Percentiles rank a stretch among this genome's conserved stretches.
Evolutionary conservation across 345 rosid genomes (phyloP).

Genomic region (Gynandropsis gynandra): DNA sequence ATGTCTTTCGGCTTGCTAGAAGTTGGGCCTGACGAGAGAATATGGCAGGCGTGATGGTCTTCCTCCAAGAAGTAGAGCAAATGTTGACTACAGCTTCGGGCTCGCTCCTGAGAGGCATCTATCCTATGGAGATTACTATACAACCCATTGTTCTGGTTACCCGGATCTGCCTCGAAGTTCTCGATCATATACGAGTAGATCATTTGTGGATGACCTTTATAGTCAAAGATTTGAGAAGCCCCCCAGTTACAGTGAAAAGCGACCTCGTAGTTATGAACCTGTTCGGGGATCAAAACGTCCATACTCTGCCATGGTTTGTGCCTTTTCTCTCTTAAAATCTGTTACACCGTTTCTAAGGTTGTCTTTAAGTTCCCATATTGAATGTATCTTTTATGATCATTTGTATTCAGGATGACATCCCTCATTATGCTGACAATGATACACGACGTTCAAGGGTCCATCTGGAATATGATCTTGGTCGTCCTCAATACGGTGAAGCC

Average conservation of each 20-base stretch:
- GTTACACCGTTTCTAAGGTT: not conserved
- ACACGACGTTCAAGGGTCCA: conserved; percentile 83
- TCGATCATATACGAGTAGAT: conserved; percentile 66
- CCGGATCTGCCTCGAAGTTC: conserved; percentile 61
- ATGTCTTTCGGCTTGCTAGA: conserved; percentile 19
- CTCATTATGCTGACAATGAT: conserved; percentile 66
- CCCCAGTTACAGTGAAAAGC: conserved; percentile 63
- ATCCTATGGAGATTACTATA: conserved; percentile 73
- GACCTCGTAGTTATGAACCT: conserved; percentile 76
- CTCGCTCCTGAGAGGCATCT: conserved; percentile 62
- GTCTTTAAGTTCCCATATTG: not conserved
- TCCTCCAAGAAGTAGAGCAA: conserved; percentile 73
- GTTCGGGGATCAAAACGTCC: conserved; percentile 87
- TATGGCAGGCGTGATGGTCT: conserved; percentile 66
- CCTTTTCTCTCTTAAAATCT: not conserved
- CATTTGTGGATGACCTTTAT: conserved; percentile 71
- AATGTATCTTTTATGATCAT: not conserved
- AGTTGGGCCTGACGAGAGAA: conserved; percentile 79
- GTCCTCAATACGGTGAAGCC: conserved; percentile 72
- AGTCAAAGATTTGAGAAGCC: conserved; percentile 78
- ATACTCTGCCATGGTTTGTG: conserved; percentile 65
- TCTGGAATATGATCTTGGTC: conserved; percentile 68
- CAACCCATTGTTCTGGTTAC: conserved; percentile 65
- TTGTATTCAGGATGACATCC: conserved; percentile 62
- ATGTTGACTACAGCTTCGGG: conserved; percentile 70